A percentile compares a stretch with the other conserved stretches of the same genome.
Evolutionary conservation across 1,284 basidiomycete genomes (phyloP).

Genomic region (Phaffia rhodozyma): DNA sequence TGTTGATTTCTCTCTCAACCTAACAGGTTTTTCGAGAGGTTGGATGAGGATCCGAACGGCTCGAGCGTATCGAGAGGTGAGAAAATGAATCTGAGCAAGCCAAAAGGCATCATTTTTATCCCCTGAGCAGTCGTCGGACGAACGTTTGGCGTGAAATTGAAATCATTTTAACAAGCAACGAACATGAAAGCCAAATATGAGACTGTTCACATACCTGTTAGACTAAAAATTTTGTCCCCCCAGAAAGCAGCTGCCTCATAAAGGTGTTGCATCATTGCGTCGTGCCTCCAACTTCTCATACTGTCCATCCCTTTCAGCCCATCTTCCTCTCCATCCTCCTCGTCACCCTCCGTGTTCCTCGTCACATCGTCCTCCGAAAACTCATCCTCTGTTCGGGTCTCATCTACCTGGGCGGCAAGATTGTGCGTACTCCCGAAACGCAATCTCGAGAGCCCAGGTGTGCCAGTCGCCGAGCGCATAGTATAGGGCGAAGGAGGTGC

Average conservation of each 20-base stretch:
- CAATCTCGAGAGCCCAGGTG: background rate
- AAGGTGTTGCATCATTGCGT: constrained; percentile 93
- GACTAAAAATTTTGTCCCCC: constrained; percentile 89
- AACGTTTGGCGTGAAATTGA: constrained; percentile 14
- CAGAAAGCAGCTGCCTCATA: constrained; percentile 97
- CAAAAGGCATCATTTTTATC: constrained; percentile 96
- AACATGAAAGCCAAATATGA: background rate
- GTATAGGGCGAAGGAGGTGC: background rate
- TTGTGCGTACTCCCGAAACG: constrained; percentile 3
- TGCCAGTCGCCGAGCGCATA: no score
- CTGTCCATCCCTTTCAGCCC: constrained; percentile 74
- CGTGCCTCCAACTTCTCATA: constrained; percentile 94
- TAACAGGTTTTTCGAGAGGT: constrained; percentile 41
- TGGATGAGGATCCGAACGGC: constrained; percentile 82
- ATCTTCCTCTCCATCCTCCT: constrained; percentile 43
- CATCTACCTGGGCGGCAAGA: constrained; percentile 39
- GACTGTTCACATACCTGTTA: constrained; percentile 64
- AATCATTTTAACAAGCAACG: background rate
- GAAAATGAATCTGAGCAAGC: constrained; percentile 94
- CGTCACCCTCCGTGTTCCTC: constrained; percentile 35
- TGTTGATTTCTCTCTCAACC: constrained; percentile 35
- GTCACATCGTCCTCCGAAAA: no score
- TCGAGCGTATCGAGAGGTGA: constrained; percentile 85
- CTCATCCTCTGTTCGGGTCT: constrained; percentile 42
- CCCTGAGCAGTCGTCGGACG: constrained; percentile 40